A percentile compares a stretch with the other conserved stretches of the same genome.
phyloP scores from a whole-genome alignment of 2,329 filamentous ascomycete species.

The Phialophora macrospora region DNA sequence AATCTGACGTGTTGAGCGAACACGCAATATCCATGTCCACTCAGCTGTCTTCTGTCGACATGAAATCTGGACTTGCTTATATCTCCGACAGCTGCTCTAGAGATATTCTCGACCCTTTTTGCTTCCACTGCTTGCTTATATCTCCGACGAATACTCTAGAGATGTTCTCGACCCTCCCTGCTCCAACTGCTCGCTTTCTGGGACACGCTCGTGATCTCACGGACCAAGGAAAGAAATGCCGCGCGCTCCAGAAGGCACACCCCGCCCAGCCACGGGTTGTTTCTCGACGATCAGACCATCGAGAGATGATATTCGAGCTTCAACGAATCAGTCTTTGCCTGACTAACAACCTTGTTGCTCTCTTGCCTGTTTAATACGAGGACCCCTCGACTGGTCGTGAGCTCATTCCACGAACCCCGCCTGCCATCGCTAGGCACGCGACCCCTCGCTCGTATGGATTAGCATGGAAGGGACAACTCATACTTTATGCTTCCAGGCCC shows the following conservation, averaged over 20 bases:
- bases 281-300: slow-evolving; percentile 4
- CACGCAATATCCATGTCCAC: neutral
- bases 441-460: slow-evolving; percentile 21
- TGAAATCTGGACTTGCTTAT: neutral
- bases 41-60: neutral
- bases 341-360: slow-evolving; percentile 17
- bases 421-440: slow-evolving; percentile 18
- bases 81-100: neutral
- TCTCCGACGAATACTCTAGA: neutral
- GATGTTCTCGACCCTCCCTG: no score
- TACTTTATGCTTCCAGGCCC: slow-evolving; percentile 14
- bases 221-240: neutral
- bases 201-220: neutral
- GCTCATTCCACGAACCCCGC: slow-evolving; percentile 19
- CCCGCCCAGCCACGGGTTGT: neutral
- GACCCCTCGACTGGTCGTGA: slow-evolving; percentile 6
- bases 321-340: slow-evolving; percentile 19
- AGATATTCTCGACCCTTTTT: neutral
- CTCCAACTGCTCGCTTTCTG: neutral
- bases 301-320: slow-evolving; percentile 13
- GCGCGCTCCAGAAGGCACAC: neutral
- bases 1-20: neutral
- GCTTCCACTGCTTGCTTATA: neutral
- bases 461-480: neutral
- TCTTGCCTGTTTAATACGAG: slow-evolving; percentile 13